A percentile compares a stretch with the other conserved stretches of the same genome.
These are phyloP conservation scores for Fusarium longipes DNA, from an alignment of 2,329 filamentous ascomycete genomes.

Conservation along the genomic window DNA sequence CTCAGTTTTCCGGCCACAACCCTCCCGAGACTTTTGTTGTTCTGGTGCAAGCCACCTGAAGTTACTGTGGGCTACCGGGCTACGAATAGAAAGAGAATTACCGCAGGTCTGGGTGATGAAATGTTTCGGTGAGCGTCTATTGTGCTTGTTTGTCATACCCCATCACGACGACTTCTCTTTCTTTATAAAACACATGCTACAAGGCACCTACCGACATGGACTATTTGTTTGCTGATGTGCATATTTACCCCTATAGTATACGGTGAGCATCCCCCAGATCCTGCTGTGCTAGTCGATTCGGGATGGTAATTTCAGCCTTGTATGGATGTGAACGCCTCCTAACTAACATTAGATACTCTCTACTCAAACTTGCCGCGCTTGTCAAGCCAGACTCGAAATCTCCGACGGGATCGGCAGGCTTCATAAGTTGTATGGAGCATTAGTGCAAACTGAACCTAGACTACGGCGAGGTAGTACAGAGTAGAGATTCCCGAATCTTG, in stretches of 20 bases:
- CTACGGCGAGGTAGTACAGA: not conserved
- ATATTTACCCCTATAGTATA: constrained; percentile 19
- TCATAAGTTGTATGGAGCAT: constrained; percentile 1
- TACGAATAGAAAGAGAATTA: constrained; percentile 14
- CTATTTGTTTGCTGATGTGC: not conserved
- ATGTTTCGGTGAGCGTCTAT: not conserved
- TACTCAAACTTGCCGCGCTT: constrained; percentile 6
- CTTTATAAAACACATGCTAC: not conserved
- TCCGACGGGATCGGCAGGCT: constrained; percentile 25
- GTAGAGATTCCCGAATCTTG: constrained; percentile 10
- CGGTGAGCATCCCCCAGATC: constrained; percentile 8
- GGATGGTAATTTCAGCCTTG: constrained; percentile 23
- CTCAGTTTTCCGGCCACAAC: constrained; percentile 8
- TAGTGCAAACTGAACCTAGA: constrained; percentile 27
- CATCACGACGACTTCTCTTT: not conserved
- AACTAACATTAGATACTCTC: not conserved
- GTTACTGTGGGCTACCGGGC: too few relatives aligned
- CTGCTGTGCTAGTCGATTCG: not conserved
- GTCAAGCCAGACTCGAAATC: constrained; percentile 21
- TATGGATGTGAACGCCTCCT: not conserved
- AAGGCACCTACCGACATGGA: constrained; percentile 7
- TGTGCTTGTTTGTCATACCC: not conserved
- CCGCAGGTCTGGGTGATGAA: constrained; percentile 8
- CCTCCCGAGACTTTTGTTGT: constrained; percentile 31
- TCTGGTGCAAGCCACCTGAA: constrained; percentile 37